Evolutionary conservation across 352 stramenopile genomes (phyloP), one percentile per base, ranked within the genome.

Genomic region (Phytophthora macrochlamydospora): DNA sequence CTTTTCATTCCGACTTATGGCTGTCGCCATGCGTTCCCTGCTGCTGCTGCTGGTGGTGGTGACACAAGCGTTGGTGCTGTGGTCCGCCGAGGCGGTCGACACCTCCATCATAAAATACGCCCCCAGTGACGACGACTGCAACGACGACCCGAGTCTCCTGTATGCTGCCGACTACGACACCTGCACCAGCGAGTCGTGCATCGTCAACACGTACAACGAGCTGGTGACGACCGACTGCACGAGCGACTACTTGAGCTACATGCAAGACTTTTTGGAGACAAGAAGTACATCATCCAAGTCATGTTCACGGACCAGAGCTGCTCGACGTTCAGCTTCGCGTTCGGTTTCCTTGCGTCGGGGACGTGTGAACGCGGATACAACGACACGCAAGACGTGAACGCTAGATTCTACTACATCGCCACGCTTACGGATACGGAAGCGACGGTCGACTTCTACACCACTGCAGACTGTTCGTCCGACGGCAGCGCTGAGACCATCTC

Each of bases 221-320:
- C 11, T 45, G 8, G 18, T 45, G 8, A 24, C 38, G 11, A 14
- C 38, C 13, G 38, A 45, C 38, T 45, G 38, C 38, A 45, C 38
- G 38, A 5, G 11, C 2, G 46, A 67, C 42, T 67, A 57, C 38
- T 12, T 62, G 3, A 30, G 46, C 2, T 28, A 42, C 7, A 68
- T 59, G 61, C 33, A 50, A 7, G 50, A 44, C 4, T 59, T 69
- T 37, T 69, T 55, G 24, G 44, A 3, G 29, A 55, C 3, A 18
- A 35, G 1, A 55, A 42, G 13, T 63, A 59, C 31, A 55, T 63
- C 32, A 62, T 68, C 37, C 61, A 68, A n/a, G 32, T n/a, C 12
- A 32, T 59, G 18, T 68, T 63, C 32, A 48, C 18, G 8, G 54
- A 58, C 9, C 9, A 48, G 4, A 31, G 50, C 2, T 68, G 61